These are phyloP conservation scores for Petunia hybrid DNA, from an alignment of 305 asterid genomes.

Conservation along the genomic window DNA sequence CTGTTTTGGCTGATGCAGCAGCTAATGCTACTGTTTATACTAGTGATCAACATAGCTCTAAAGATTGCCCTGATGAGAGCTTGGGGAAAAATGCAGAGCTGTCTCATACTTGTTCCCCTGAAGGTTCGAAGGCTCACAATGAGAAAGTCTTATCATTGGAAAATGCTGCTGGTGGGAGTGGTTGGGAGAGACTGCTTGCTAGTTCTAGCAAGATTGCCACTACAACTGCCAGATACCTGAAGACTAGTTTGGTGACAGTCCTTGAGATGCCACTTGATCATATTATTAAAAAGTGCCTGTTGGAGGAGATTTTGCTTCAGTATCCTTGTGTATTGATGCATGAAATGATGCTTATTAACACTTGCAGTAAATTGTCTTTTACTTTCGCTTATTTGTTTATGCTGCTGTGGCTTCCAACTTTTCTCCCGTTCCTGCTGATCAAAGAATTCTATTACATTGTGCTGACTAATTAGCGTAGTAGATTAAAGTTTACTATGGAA, in stretches of 20 bases:
- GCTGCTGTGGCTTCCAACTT: slow-evolving; percentile 21
- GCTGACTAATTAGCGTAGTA: slow-evolving; percentile 6
- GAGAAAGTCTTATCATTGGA: slow-evolving; percentile 43
- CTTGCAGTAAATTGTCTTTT: slow-evolving; percentile 29
- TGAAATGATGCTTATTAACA: slow-evolving; percentile 18
- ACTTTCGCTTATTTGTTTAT: slow-evolving; percentile 26
- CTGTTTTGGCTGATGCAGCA: slow-evolving; percentile 47
- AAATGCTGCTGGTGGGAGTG: slow-evolving; percentile 67
- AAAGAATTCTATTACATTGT: slow-evolving; percentile 4
- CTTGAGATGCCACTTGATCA: slow-evolving; percentile 90
- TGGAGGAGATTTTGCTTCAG: slow-evolving; percentile 94
- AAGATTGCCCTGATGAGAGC: slow-evolving; percentile 40
- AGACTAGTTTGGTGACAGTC: slow-evolving; percentile 55
- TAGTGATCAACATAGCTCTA: slow-evolving; percentile 36
- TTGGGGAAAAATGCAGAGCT: slow-evolving; percentile 41
- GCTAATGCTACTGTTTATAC: slow-evolving; percentile 45
- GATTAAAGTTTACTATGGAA: background rate
- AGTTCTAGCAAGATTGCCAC: slow-evolving; percentile 51
- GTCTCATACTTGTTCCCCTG: slow-evolving; percentile 42
- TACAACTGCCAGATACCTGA: slow-evolving; percentile 47
- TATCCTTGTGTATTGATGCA: slow-evolving; percentile 65
- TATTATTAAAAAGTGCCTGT: slow-evolving; percentile 77
- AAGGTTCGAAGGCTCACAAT: slow-evolving; percentile 41
- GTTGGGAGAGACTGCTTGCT: slow-evolving; percentile 88
- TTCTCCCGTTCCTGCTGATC: slow-evolving; percentile 2